phyloP scores from a whole-genome alignment of 2,329 filamentous ascomycete genomes.

The Lasiodiplodia theobromae region DNA sequence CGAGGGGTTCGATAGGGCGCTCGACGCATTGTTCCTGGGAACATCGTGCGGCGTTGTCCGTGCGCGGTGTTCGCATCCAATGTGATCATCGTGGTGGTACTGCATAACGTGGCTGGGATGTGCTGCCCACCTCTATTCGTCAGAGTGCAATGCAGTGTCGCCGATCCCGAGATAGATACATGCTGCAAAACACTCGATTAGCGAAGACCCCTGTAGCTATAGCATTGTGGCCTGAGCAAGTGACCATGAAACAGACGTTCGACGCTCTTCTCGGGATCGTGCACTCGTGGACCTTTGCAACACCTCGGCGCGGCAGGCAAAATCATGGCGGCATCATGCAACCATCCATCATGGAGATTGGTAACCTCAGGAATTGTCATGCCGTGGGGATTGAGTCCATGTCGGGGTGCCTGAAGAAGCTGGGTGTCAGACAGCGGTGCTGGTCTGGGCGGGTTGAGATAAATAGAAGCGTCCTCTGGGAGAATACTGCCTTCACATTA shows the following conservation, averaged over 20 bases:
- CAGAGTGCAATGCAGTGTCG: neutral
- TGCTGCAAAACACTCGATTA: neutral
- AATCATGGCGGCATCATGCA: constrained; percentile 10
- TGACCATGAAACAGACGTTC: constrained; percentile 4
- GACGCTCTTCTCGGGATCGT: neutral
- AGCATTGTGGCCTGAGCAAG: constrained; percentile 18
- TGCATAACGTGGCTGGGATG: constrained; percentile 23
- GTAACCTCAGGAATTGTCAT: neutral
- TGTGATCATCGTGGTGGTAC: constrained; percentile 16
- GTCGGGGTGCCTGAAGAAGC: neutral
- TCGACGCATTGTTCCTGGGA: constrained; percentile 14
- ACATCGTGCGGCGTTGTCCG: constrained; percentile 1
- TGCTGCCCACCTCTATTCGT: constrained; percentile 3
- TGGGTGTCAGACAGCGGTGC: neutral
- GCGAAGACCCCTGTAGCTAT: neutral
- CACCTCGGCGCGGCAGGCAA: constrained; percentile 13
- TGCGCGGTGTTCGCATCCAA: constrained; percentile 23
- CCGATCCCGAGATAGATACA: constrained; percentile 4
- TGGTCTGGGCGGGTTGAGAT: neutral
- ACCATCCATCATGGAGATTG: neutral
- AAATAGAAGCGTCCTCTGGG: neutral
- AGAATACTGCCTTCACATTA: neutral
- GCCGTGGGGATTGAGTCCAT: neutral
- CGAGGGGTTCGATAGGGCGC: neutral
- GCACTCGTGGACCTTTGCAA: constrained; percentile 19